Evolutionary conservation across 805 yeast species (phyloP).

Genomic region (Kodamaea lidongshanica): DNA sequence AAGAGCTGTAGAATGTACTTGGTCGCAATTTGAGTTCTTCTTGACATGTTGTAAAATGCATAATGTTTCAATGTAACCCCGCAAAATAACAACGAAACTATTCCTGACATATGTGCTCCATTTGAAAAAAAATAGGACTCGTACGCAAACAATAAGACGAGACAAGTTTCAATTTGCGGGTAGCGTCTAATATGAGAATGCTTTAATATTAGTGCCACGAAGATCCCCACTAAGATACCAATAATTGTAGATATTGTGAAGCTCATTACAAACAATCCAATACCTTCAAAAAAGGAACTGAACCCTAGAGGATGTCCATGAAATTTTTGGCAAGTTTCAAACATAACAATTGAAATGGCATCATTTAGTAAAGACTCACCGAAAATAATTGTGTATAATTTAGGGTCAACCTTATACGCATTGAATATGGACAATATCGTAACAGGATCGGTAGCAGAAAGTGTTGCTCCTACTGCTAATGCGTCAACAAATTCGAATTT

Average conservation of each 20-base stretch:
- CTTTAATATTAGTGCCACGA: conserved; percentile 83
- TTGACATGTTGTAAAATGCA: conserved; percentile 95
- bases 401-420: conserved; percentile 97
- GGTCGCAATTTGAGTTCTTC: conserved; percentile 94
- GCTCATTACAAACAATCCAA: conserved; percentile 87
- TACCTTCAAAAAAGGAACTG: conserved; percentile 83
- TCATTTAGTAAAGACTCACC: conserved; percentile 95
- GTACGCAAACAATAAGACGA: conserved; percentile 85
- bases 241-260: conserved; percentile 86
- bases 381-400: conserved; percentile 90
- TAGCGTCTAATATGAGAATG: conserved; percentile 90
- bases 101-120: conserved; percentile 99
- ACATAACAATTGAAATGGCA: conserved; percentile 98
- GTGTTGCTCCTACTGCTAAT: conserved; percentile 92
- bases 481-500: conserved; percentile 94
- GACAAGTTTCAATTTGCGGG: conserved; percentile 95
- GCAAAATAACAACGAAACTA: conserved; percentile 88
- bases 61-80: conserved; percentile 96
- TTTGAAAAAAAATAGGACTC: conserved; percentile 96
- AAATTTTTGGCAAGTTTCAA: conserved; percentile 95
- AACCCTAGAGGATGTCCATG: conserved; percentile 74
- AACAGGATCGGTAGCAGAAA: conserved; percentile 98
- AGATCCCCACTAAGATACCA: conserved; percentile 80
- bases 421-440: conserved; percentile 94
- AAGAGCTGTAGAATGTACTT: conserved; percentile 89